Conservation (phyloP, 225 moss, liverwort and hornwort species). For the Physcomitrellopsis africana region DNA sequence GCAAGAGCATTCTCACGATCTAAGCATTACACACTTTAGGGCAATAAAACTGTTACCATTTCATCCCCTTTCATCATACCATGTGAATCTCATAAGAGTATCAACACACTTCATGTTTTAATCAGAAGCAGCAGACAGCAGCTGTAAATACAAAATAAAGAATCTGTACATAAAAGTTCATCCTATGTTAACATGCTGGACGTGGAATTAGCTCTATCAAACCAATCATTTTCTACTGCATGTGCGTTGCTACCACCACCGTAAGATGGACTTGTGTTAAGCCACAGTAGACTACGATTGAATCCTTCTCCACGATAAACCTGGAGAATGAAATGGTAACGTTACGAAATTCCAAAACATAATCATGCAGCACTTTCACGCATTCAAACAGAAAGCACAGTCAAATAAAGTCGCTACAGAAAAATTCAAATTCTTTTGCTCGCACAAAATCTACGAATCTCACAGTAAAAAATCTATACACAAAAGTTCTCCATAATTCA, state of each 20-base stretch:
- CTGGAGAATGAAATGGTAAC: slow-evolving; percentile 30
- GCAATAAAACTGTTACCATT: too few species aligned
- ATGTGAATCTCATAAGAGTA: slow-evolving; percentile 8
- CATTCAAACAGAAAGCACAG: too few species aligned
- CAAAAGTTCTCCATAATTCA: too few species aligned
- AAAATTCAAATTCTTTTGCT: too few species aligned
- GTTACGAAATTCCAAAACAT: slow-evolving; percentile 16
- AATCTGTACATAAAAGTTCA: slow-evolving; percentile 65
- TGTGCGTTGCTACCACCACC: slow-evolving; percentile 24
- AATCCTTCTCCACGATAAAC: slow-evolving; percentile 28
- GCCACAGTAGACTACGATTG: not conserved
- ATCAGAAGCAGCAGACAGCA: slow-evolving; percentile 30
- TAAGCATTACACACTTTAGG: too few species aligned
- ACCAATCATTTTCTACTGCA: slow-evolving; percentile 29
- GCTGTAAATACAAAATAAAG: slow-evolving; percentile 50
- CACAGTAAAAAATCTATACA: not conserved
- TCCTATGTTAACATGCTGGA: slow-evolving; percentile 39
- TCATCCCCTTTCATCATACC: not conserved
- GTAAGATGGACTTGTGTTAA: slow-evolving; percentile 17
- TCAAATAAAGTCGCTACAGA: too few species aligned
- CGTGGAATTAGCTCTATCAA: slow-evolving; percentile 35
- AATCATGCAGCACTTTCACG: not conserved
- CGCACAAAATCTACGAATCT: too few species aligned
- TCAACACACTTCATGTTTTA: slow-evolving; percentile 32
- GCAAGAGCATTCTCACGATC: too few species aligned